Evolutionary conservation across 2,329 filamentous ascomycete genomes (phyloP).

Genomic region (Claviceps humidiphila): DNA sequence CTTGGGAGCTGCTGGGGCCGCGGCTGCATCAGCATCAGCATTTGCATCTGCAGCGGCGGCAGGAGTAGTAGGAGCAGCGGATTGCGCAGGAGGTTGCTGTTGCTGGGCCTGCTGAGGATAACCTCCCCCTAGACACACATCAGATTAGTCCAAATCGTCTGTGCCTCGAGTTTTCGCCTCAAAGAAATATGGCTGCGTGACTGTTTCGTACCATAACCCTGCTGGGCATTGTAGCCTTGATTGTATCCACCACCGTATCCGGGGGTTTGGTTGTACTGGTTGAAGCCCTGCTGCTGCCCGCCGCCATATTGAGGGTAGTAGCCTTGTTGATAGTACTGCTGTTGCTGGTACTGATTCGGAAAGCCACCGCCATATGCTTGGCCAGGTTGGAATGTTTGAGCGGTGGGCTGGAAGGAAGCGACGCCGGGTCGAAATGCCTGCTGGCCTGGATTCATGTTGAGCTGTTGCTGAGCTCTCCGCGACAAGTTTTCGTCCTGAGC

Average conservation of each 20-base stretch:
- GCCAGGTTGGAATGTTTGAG: slow-evolving; percentile 57
- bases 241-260: slow-evolving; percentile 38
- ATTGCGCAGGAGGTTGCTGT: slow-evolving; percentile 13
- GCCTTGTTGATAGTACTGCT: slow-evolving; percentile 37
- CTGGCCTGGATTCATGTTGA: slow-evolving; percentile 50
- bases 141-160: neutral
- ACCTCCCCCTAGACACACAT: slow-evolving; percentile 27
- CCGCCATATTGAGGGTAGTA: slow-evolving; percentile 47
- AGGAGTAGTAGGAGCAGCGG: neutral
- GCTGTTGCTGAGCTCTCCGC: slow-evolving; percentile 60
- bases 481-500: slow-evolving; percentile 68
- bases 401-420: slow-evolving; percentile 60
- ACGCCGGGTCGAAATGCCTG: slow-evolving; percentile 36
- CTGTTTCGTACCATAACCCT: slow-evolving; percentile 25
- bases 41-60: neutral
- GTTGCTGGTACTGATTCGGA: slow-evolving; percentile 37
- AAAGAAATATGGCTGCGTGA: slow-evolving; percentile 1
- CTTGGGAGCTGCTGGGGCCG: slow-evolving; percentile 21
- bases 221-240: slow-evolving; percentile 30
- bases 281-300: slow-evolving; percentile 30
- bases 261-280: slow-evolving; percentile 33
- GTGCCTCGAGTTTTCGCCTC: neutral
- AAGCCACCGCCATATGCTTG: slow-evolving; percentile 51
- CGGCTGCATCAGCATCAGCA: slow-evolving; percentile 16
- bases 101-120: slow-evolving; percentile 41